Conservation (phyloP, 2,329 filamentous ascomycete genomes). For the Colletotrichum sansevieriae region DNA sequence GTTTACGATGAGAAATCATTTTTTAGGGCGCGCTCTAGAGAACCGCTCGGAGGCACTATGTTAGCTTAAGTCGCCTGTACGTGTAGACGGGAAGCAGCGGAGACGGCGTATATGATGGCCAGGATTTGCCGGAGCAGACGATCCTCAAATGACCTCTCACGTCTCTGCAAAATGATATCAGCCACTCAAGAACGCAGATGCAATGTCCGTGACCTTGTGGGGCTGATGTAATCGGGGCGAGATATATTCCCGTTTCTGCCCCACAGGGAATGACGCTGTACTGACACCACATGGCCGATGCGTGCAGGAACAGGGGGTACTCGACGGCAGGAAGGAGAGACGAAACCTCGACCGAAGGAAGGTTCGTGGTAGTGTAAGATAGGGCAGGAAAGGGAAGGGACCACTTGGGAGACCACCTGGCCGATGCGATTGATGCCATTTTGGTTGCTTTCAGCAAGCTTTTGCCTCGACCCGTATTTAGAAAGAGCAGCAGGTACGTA, state of each 20-base stretch:
- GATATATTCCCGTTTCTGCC: neutral
- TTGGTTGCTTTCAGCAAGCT: constrained; percentile 14
- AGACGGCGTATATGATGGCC: neutral
- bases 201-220: constrained; percentile 26
- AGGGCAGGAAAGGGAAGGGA: constrained; percentile 2
- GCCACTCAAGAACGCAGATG: constrained; percentile 14
- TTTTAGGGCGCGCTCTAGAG: neutral
- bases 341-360: too few species aligned
- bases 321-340: too few species aligned
- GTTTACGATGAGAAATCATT: constrained; percentile 19
- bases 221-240: too few species aligned
- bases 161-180: neutral
- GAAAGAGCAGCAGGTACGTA: neutral
- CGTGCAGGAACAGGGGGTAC: neutral
- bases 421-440: constrained; percentile 25
- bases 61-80: neutral
- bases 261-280: constrained; percentile 36
- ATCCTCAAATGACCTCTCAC: constrained; percentile 15
- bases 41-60: neutral
- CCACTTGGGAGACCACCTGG: constrained; percentile 6
- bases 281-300: constrained; percentile 30
- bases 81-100: constrained; percentile 20
- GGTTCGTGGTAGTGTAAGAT: too few species aligned
- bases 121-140: constrained; percentile 32
- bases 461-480: constrained; percentile 4